Conservation (phyloP, 2,329 filamentous ascomycete species). For the Fusarium xylarioides region DNA sequence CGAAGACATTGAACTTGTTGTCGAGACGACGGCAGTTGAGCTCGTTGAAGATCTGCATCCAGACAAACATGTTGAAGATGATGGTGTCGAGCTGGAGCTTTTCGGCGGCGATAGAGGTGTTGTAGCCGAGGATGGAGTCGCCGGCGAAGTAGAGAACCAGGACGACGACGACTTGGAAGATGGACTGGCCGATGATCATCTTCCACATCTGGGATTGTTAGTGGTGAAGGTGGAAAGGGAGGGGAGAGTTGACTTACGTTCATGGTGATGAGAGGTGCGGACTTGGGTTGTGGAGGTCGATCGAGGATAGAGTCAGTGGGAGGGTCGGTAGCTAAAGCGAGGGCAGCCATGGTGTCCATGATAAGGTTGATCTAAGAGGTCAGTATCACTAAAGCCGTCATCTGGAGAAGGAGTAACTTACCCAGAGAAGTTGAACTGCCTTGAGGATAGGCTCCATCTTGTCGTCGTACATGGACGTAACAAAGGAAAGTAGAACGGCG, state of each 20-base stretch:
- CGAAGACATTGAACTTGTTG: constrained; percentile 95
- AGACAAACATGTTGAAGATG: constrained; percentile 98
- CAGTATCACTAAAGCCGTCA: too few relatives aligned
- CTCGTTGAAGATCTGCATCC: constrained; percentile 97
- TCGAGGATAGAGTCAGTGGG: constrained; percentile 82
- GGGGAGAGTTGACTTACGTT: constrained; percentile 51
- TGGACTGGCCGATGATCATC: constrained; percentile 94
- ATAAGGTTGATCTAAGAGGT: constrained; percentile 72
- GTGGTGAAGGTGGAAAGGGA: rapidly evolving
- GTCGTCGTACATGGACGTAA: constrained; percentile 79
- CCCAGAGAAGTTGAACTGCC: constrained; percentile 96
- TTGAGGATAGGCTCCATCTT: constrained; percentile 80
- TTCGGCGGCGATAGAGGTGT: constrained; percentile 54
- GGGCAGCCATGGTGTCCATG: constrained; percentile 93
- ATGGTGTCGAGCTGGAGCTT: constrained; percentile 73
- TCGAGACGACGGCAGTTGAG: constrained; percentile 85
- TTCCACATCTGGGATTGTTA: constrained; percentile 79
- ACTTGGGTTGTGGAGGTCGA: constrained; percentile 71
- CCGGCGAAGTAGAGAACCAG: constrained; percentile 86
- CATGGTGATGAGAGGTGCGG: constrained; percentile 74
- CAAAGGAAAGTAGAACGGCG: constrained; percentile 85
- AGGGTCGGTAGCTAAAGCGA: constrained; percentile 88
- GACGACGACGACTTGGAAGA: constrained; percentile 85
- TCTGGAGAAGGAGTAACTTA: too few relatives aligned
- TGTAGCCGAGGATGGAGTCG: constrained; percentile 47